phyloP scores from a whole-genome alignment of 768 basidiomycete genomes.

The Tricholoma sp. region DNA sequence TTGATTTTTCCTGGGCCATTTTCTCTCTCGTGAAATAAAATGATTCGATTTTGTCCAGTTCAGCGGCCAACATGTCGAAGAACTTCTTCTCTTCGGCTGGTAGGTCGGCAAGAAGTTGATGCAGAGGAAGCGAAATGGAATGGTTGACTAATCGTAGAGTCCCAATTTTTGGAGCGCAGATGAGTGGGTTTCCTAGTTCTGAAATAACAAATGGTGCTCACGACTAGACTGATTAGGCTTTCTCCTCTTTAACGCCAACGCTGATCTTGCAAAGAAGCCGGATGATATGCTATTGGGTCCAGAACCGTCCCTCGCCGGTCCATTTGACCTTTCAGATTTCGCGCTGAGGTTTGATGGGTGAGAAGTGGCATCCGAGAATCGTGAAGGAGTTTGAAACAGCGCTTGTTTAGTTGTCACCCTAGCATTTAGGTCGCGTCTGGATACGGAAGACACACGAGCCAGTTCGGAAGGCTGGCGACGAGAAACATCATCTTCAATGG shows the following conservation, averaged over 20 bases:
- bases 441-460: background rate
- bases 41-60: constrained; percentile 79
- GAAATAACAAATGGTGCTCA: background rate
- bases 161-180: background rate
- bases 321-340: background rate
- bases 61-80: constrained; percentile 69
- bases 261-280: background rate
- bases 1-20: constrained; percentile 46
- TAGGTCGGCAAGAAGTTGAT: constrained; percentile 48
- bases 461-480: background rate
- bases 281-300: background rate
- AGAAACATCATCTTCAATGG: background rate
- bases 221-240: background rate
- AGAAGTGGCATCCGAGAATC: background rate
- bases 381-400: background rate
- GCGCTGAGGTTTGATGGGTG: background rate
- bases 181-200: background rate
- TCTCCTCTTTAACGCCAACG: background rate
- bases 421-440: background rate
- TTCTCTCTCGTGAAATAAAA: constrained; percentile 77
- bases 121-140: constrained; percentile 32
- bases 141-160: constrained; percentile 6
- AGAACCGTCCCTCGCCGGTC: background rate
- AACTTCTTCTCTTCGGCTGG: constrained; percentile 62
- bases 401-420: background rate